phyloP scores from a whole-genome alignment of 1,139 yeast species.

The Pichia sp. region DNA sequence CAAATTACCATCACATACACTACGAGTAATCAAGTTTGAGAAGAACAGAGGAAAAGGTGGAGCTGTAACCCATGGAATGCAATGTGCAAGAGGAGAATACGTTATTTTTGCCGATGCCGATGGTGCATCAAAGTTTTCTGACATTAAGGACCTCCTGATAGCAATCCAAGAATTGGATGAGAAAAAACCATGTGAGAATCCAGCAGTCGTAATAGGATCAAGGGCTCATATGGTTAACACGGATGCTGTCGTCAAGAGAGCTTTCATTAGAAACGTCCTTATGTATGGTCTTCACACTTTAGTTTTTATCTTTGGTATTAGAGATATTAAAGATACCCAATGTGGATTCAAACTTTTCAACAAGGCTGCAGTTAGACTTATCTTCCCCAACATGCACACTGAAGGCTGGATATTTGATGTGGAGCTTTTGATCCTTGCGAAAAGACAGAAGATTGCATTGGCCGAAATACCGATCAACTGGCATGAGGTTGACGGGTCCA shows the following conservation, averaged over 20 bases:
- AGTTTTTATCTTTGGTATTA: constrained; percentile 82
- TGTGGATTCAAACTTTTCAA: constrained; percentile 96
- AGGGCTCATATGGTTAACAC: constrained; percentile 96
- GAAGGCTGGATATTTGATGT: constrained; percentile 99
- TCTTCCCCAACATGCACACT: constrained; percentile 90
- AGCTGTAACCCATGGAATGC: constrained; percentile 91
- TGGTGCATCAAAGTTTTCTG: constrained; percentile 85
- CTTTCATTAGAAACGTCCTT: constrained; percentile 77
- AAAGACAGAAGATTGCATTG: constrained; percentile 58
- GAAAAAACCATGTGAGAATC: constrained; percentile 22
- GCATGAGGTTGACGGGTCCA: constrained; percentile 96
- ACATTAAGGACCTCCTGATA: constrained; percentile 47
- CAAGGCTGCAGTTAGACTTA: constrained; percentile 49
- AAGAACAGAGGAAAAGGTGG: constrained; percentile 95
- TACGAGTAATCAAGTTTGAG: constrained; percentile 63
- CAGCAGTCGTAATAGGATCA: constrained; percentile 81
- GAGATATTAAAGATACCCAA: constrained; percentile 85
- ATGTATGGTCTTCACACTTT: constrained; percentile 91
- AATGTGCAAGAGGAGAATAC: constrained; percentile 64
- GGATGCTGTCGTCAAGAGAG: constrained; percentile 91
- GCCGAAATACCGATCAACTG: constrained; percentile 83
- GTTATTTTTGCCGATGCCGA: constrained; percentile 95
- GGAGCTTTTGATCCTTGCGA: constrained; percentile 77
- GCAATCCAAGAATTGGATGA: constrained; percentile 32
- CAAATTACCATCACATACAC: constrained; percentile 46